Evolutionary conservation across 495 filamentous ascomycete genomes (phyloP).

Genomic region (Podospora anserina): DNA sequence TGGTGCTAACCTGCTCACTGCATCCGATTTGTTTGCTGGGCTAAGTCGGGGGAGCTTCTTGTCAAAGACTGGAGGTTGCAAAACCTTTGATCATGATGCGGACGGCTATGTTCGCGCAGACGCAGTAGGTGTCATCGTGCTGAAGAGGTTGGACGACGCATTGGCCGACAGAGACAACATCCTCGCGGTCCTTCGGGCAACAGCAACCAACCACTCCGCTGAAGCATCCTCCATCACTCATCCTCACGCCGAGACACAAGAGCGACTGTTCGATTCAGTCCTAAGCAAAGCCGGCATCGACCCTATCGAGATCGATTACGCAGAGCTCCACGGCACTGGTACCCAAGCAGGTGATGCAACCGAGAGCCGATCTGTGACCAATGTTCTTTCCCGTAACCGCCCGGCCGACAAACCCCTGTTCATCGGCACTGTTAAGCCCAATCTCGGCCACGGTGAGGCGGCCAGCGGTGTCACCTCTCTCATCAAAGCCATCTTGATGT

Average conservation of each 20-base stretch:
- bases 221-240: slow-evolving; percentile 71
- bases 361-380: slow-evolving; percentile 69
- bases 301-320: slow-evolving; percentile 65
- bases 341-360: slow-evolving; percentile 73
- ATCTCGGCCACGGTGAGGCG: slow-evolving; percentile 82
- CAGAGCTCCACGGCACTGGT: slow-evolving; percentile 82
- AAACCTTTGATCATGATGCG: slow-evolving; percentile 69
- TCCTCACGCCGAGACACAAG: slow-evolving; percentile 65
- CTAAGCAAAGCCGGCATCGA: slow-evolving; percentile 61
- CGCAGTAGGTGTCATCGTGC: slow-evolving; percentile 59
- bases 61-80: slow-evolving; percentile 71
- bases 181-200: slow-evolving; percentile 59
- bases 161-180: slow-evolving; percentile 67
- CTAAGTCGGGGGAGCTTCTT: slow-evolving; percentile 76
- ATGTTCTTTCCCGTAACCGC: slow-evolving; percentile 68
- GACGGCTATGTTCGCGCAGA: slow-evolving; percentile 74
- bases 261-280: slow-evolving; percentile 60
- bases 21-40: slow-evolving; percentile 74
- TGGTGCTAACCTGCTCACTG: slow-evolving; percentile 69
- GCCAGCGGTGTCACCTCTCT: slow-evolving; percentile 74
- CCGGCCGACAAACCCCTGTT: slow-evolving; percentile 65
- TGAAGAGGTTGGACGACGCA: slow-evolving; percentile 73
- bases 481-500: slow-evolving; percentile 79
- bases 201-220: slow-evolving; percentile 68
- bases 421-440: slow-evolving; percentile 78